Evolutionary conservation across 345 rosid genomes (phyloP).

Genomic region (Camelina neglecta): DNA sequence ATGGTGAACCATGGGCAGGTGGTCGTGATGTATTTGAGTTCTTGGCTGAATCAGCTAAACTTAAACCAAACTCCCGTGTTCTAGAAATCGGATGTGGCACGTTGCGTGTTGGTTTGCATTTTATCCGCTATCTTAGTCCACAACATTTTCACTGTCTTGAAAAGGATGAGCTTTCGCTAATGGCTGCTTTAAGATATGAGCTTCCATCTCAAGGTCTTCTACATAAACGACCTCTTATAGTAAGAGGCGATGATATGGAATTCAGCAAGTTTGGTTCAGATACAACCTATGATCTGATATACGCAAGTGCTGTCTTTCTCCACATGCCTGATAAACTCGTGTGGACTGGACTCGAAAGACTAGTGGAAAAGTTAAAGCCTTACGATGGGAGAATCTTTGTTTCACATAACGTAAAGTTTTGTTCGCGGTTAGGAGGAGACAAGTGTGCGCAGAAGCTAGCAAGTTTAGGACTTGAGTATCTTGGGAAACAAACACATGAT

Average conservation of each 20-base stretch:
- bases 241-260: conserved; percentile 93
- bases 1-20: conserved; percentile 99
- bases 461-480: conserved; percentile 78
- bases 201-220: conserved; percentile 95
- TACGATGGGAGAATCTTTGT: conserved; percentile 83
- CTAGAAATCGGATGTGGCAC: conserved; percentile 98
- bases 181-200: conserved; percentile 95
- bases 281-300: conserved; percentile 73
- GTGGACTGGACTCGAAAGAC: conserved; percentile 87
- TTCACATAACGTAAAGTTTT: conserved; percentile 92
- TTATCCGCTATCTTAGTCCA: conserved; percentile 74
- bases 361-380: conserved; percentile 73
- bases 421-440: conserved; percentile 78
- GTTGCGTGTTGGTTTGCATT: conserved; percentile 91
- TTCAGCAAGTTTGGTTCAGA: conserved; percentile 71
- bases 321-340: conserved; percentile 98
- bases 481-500: conserved; percentile 79
- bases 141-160: conserved; percentile 84
- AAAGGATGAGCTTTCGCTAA: conserved; percentile 89
- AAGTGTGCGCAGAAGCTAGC: conserved; percentile 73
- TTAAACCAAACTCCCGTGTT: conserved; percentile 69
- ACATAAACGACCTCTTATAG: conserved; percentile 78
- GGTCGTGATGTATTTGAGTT: conserved; percentile 96
- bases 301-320: conserved; percentile 96
- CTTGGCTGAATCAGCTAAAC: conserved; percentile 68